These are phyloP conservation scores for Pogostemon cablin DNA, from an alignment of 257 asterid species.

Conservation along the genomic window DNA sequence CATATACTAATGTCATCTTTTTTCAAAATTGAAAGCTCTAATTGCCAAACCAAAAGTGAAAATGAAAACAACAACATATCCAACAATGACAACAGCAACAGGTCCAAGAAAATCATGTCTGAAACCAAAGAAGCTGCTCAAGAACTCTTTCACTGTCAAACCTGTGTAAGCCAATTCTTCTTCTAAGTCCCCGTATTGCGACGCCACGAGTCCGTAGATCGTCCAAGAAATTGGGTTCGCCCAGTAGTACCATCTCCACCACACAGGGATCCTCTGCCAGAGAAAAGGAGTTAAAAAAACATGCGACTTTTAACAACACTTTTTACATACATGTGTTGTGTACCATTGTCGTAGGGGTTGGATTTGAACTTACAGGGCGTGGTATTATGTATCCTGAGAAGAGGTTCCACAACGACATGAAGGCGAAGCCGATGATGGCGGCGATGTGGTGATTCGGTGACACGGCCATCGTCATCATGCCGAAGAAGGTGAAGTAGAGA, in stretches of 20 bases:
- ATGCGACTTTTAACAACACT: no score
- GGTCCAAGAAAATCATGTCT: slow-evolving; percentile 57
- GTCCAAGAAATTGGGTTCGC: slow-evolving; percentile 52
- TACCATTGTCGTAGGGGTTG: no score
- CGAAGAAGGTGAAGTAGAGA: slow-evolving; percentile 53
- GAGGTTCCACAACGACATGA: slow-evolving; percentile 49
- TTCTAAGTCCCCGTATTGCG: slow-evolving; percentile 50
- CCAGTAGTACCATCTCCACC: slow-evolving; percentile 74
- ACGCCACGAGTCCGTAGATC: slow-evolving; percentile 48
- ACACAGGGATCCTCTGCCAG: slow-evolving; percentile 47
- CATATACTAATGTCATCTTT: slow-evolving; percentile 35
- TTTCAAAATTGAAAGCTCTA: slow-evolving; percentile 62
- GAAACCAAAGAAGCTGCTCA: slow-evolving; percentile 51
- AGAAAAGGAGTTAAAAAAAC: neutral
- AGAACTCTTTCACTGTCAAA: slow-evolving; percentile 45
- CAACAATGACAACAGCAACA: slow-evolving; percentile 47
- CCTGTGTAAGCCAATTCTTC: slow-evolving; percentile 11
- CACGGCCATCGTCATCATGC: slow-evolving; percentile 57
- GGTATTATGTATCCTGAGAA: slow-evolving; percentile 56
- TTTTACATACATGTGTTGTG: no score
- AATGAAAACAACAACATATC: slow-evolving; percentile 43
- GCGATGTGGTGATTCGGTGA: slow-evolving; percentile 56
- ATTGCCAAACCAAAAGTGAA: slow-evolving; percentile 50
- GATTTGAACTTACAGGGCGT: slow-evolving; percentile 47
- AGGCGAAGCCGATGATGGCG: slow-evolving; percentile 33